phyloP scores from a whole-genome alignment of 2,329 filamentous ascomycete genomes.

The Beauveria sp. region DNA sequence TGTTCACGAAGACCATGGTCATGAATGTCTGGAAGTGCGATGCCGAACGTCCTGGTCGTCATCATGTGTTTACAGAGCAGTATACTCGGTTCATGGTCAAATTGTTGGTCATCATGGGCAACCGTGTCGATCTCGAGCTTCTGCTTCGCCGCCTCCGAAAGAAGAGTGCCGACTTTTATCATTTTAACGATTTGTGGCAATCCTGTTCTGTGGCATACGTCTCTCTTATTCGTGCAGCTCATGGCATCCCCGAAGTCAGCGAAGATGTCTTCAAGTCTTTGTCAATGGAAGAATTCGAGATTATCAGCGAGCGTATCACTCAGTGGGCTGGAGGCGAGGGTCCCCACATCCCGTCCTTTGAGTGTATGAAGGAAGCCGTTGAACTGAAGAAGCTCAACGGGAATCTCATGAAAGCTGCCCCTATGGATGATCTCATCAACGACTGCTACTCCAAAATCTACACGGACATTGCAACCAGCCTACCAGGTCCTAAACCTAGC shows the following conservation, averaged over 20 bases:
- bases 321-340: constrained; percentile 43
- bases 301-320: constrained; percentile 45
- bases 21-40: constrained; percentile 95
- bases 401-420: constrained; percentile 73
- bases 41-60: constrained; percentile 71
- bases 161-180: constrained; percentile 68
- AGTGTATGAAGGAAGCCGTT: constrained; percentile 49
- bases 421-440: constrained; percentile 88
- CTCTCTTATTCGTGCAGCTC: constrained; percentile 42
- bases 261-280: constrained; percentile 51
- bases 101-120: constrained; percentile 65
- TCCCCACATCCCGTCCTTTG: constrained; percentile 35
- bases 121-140: constrained; percentile 68
- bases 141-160: constrained; percentile 73
- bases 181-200: constrained; percentile 54
- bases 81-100: constrained; percentile 78
- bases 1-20: constrained; percentile 90
- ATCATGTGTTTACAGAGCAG: constrained; percentile 85
- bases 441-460: constrained; percentile 82
- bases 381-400: constrained; percentile 69
- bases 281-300: constrained; percentile 49
- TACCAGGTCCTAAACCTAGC: constrained; percentile 45
- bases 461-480: constrained; percentile 52
- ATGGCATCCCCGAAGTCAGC: constrained; percentile 35
- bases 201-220: constrained; percentile 47